Evolutionary conservation across 1,139 yeast species (phyloP).

Genomic region (Suhomyces kunorum): DNA sequence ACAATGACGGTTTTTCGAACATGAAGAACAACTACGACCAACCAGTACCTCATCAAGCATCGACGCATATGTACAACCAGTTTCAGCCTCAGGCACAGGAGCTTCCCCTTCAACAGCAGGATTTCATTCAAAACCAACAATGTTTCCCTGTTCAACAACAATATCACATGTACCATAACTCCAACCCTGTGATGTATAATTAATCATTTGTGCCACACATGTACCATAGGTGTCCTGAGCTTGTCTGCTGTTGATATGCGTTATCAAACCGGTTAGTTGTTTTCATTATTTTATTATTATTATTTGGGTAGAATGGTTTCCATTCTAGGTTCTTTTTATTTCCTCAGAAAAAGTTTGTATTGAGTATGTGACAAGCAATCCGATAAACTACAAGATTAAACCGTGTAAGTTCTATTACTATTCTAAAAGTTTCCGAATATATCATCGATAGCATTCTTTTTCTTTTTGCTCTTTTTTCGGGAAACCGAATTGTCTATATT

Average conservation of each 20-base stretch:
- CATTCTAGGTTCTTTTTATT: conserved; percentile 8
- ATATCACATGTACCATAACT: conserved; percentile 6
- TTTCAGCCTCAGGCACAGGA: conserved; percentile 3
- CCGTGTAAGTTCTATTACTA: neutral
- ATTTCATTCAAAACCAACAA: conserved; percentile 10
- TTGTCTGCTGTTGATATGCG: neutral
- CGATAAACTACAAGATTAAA: neutral
- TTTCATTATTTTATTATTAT: conserved; percentile 7
- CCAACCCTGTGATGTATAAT: conserved; percentile 13
- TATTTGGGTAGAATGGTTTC: conserved; percentile 10
- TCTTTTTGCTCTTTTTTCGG: conserved; percentile 42
- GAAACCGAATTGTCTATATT: too few species aligned
- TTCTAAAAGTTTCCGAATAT: conserved; percentile 23
- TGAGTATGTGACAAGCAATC: conserved; percentile 5
- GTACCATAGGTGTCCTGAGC: neutral
- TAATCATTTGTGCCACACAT: neutral
- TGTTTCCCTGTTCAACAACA: conserved; percentile 11
- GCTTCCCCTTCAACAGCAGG: conserved; percentile 5
- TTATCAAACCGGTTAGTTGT: neutral
- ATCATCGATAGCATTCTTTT: conserved; percentile 20
- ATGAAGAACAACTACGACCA: conserved; percentile 10
- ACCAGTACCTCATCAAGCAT: conserved; percentile 16
- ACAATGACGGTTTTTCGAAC: neutral
- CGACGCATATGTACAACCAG: conserved; percentile 3
- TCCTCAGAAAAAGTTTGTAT: conserved; percentile 8